phyloP scores from a whole-genome alignment of 345 rosid species.

The Populus alba region DNA sequence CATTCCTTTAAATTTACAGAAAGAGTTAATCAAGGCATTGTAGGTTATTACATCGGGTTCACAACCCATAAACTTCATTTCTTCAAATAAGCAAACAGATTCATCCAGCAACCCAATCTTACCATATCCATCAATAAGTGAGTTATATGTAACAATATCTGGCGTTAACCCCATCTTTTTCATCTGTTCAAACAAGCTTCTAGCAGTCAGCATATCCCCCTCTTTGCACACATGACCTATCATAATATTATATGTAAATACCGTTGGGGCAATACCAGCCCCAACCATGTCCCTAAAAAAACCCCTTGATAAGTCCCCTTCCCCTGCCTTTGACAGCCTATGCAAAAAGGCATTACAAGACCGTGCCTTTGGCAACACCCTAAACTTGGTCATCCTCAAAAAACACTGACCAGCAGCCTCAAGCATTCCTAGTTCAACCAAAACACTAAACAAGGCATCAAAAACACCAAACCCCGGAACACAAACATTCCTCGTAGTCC shows the following conservation, averaged over 20 bases:
- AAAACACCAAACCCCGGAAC: constrained; percentile 61
- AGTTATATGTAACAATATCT: constrained; percentile 66
- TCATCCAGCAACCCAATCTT: constrained; percentile 56
- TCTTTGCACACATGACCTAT: constrained; percentile 66
- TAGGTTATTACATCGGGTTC: constrained; percentile 62
- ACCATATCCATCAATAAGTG: constrained; percentile 68
- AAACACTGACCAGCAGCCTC: constrained; percentile 57
- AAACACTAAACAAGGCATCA: constrained; percentile 67
- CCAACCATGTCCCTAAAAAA: constrained; percentile 53
- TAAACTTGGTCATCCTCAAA: constrained; percentile 48
- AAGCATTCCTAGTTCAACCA: constrained; percentile 60
- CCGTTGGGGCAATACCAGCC: constrained; percentile 48
- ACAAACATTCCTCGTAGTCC: constrained; percentile 64
- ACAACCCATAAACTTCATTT: constrained; percentile 51
- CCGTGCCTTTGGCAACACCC: constrained; percentile 57
- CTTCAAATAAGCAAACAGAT: constrained; percentile 38
- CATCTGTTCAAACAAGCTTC: constrained; percentile 52
- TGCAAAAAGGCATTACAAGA: constrained; percentile 66
- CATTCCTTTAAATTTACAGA: constrained; percentile 46
- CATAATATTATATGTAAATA: constrained; percentile 65
- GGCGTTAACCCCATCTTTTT: constrained; percentile 50
- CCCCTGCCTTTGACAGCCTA: constrained; percentile 42
- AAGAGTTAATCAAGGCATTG: constrained; percentile 60
- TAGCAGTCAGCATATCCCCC: constrained; percentile 50
- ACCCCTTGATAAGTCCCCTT: constrained; percentile 27